Conservation (phyloP, 495 filamentous ascomycete genomes). For the Penicillium bovifimosum region DNA sequence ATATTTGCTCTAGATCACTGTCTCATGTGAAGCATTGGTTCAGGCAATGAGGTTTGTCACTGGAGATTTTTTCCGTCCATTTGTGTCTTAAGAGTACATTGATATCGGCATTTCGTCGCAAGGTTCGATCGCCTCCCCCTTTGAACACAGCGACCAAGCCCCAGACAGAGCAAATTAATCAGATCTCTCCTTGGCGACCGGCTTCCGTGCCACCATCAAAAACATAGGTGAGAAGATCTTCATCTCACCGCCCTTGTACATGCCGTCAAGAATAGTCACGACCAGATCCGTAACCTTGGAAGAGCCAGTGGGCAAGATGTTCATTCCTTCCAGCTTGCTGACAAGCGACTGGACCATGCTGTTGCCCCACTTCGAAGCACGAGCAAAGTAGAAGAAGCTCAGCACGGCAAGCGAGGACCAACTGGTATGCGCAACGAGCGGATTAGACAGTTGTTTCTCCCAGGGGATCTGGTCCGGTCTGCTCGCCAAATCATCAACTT, state of each 20-base stretch:
- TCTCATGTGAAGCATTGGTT: too few relatives aligned
- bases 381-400: too few relatives aligned
- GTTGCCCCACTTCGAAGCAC: too few relatives aligned
- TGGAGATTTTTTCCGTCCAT: too few relatives aligned
- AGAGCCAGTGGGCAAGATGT: constrained; percentile 70
- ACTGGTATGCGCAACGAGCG: constrained; percentile 40
- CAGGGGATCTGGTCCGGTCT: constrained; percentile 64
- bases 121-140: too few relatives aligned
- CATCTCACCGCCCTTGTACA: constrained; percentile 80
- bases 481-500: constrained; percentile 79
- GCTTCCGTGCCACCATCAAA: constrained; percentile 89
- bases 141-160: too few relatives aligned
- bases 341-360: constrained; percentile 38
- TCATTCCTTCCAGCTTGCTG: constrained; percentile 63
- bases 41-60: too few relatives aligned
- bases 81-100: too few relatives aligned
- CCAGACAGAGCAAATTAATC: too few relatives aligned
- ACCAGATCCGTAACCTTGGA: constrained; percentile 89
- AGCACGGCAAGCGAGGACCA: too few relatives aligned
- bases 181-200: constrained; percentile 17
- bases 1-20: too few relatives aligned
- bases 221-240: constrained; percentile 97
- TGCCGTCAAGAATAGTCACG: constrained; percentile 70
- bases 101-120: too few relatives aligned
- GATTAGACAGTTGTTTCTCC: constrained; percentile 63